phyloP scores from a whole-genome alignment of 257 asterid species.

The Solanum medicagineum region DNA sequence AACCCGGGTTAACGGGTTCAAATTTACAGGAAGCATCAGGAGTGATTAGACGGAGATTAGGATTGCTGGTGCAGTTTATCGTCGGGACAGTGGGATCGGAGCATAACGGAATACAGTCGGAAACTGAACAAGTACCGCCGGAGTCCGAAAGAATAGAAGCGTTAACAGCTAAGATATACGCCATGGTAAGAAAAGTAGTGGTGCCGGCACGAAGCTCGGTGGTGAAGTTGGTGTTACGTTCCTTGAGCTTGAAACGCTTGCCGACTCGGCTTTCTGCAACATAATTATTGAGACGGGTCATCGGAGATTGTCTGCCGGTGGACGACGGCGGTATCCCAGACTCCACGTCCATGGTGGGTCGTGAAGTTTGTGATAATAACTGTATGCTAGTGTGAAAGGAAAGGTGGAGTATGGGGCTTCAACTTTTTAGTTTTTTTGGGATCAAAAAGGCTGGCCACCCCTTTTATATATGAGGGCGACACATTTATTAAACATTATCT shows the following conservation, averaged over 20 bases:
- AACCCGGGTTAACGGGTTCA: slow-evolving; percentile 83
- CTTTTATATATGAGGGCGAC: neutral
- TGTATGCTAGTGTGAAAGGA: neutral
- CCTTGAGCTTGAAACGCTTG: slow-evolving; percentile 52
- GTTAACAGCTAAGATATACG: slow-evolving; percentile 95
- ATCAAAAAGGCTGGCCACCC: neutral
- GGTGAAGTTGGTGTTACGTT: slow-evolving; percentile 77
- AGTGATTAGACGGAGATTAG: slow-evolving; percentile 28
- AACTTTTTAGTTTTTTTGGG: neutral
- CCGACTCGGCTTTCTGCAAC: slow-evolving; percentile 48
- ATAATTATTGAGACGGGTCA: slow-evolving; percentile 44
- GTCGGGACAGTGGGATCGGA: slow-evolving; percentile 38
- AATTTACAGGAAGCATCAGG: slow-evolving; percentile 73
- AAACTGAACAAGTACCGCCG: slow-evolving; percentile 85
- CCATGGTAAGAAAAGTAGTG: slow-evolving; percentile 95
- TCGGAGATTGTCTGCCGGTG: neutral
- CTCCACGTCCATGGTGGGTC: slow-evolving; percentile 44
- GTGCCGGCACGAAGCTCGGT: slow-evolving; percentile 99
- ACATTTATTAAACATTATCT: neutral
- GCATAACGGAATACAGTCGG: slow-evolving; percentile 80
- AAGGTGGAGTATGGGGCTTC: neutral
- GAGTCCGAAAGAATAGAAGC: slow-evolving; percentile 86
- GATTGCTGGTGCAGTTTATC: slow-evolving; percentile 26
- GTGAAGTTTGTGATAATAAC: neutral
- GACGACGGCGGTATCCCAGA: slow-evolving; percentile 16